These are phyloP conservation scores for Cenchrus fungigraminus DNA, from an alignment of 176 grass and related monocot genomes.

Conservation along the genomic window DNA sequence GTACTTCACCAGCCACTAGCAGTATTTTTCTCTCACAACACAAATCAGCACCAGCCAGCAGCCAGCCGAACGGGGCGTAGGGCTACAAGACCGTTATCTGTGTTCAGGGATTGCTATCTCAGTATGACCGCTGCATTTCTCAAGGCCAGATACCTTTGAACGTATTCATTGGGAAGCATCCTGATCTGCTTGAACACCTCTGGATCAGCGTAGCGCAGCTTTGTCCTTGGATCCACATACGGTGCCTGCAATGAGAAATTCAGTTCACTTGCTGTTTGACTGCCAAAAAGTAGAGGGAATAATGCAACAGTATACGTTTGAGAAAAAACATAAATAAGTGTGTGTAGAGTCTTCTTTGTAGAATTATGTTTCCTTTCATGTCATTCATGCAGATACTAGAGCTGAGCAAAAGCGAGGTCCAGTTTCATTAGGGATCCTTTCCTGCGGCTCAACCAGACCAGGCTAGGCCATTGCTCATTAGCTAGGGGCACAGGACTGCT, in stretches of 20 bases:
- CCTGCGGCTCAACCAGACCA: not conserved
- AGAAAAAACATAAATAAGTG: not conserved
- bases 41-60: no score
- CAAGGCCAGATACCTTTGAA: constrained; percentile 77
- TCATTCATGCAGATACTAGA: not conserved
- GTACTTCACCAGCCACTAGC: no score
- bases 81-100: no score
- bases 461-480: not conserved
- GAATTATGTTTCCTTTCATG: not conserved
- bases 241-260: constrained; percentile 59
- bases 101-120: constrained; percentile 37
- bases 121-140: constrained; percentile 79
- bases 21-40: no score
- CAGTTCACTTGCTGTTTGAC: not conserved
- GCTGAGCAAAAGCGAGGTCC: not conserved
- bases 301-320: not conserved
- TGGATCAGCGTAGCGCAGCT: constrained; percentile 69
- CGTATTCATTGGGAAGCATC: constrained; percentile 77
- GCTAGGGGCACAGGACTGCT: not conserved
- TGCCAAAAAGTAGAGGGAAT: not conserved
- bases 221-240: constrained; percentile 93
- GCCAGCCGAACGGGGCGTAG: not conserved
- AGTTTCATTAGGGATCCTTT: not conserved
- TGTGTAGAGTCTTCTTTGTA: not conserved
- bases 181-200: constrained; percentile 87